These are phyloP conservation scores for Garcia nutans DNA, from an alignment of 345 rosid species.

Conservation along the genomic window DNA sequence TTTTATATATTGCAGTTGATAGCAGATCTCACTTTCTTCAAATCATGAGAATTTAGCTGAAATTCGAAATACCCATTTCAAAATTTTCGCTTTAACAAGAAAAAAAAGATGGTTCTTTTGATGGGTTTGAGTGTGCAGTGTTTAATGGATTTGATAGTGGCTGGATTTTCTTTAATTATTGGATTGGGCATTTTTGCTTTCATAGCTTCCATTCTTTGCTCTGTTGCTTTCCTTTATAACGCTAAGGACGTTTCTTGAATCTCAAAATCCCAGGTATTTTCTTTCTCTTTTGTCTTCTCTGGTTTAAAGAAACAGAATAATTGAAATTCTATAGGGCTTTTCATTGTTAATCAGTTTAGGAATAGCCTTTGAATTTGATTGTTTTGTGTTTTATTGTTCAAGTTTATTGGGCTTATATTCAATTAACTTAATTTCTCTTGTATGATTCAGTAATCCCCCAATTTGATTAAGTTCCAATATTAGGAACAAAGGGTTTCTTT, in stretches of 20 bases:
- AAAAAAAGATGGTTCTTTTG: constrained; percentile 32
- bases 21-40: background rate
- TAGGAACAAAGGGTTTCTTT: too few relatives aligned
- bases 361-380: background rate
- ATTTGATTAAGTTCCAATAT: too few relatives aligned
- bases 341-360: background rate
- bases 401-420: background rate
- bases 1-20: background rate
- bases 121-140: constrained; percentile 56
- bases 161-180: constrained; percentile 69
- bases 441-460: background rate
- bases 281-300: background rate
- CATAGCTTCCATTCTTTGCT: constrained; percentile 69
- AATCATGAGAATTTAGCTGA: background rate
- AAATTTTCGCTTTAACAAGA: background rate
- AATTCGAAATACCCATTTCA: background rate
- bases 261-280: background rate
- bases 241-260: constrained; percentile 45
- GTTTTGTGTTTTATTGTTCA: background rate
- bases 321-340: background rate
- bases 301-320: background rate
- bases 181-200: constrained; percentile 72
- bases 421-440: background rate
- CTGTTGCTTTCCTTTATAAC: constrained; percentile 74
- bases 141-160: constrained; percentile 61